Evolutionary conservation across 192 early-diverging fungal genomes (phyloP).

Genomic region (Pilaira anomala): DNA sequence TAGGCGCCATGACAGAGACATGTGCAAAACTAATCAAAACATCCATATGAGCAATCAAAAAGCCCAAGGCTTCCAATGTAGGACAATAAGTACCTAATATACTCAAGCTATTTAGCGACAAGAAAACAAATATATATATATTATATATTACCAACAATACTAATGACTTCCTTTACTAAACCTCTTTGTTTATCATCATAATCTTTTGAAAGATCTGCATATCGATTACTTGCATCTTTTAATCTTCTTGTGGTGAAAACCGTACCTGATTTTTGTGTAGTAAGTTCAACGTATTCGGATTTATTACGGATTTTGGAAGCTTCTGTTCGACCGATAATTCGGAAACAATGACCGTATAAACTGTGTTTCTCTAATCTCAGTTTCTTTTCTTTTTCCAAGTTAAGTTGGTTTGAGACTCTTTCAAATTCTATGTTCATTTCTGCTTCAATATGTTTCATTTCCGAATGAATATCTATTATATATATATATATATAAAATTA

Average conservation of each 20-base stretch:
- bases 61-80: conserved; percentile 75
- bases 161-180: conserved; percentile 86
- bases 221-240: conserved; percentile 58
- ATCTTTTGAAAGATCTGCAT: conserved; percentile 51
- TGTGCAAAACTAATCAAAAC: conserved; percentile 89
- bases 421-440: conserved; percentile 61
- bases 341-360: conserved; percentile 81
- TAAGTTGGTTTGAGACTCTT: conserved; percentile 51
- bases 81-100: conserved; percentile 72
- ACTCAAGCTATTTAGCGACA: not conserved
- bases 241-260: conserved; percentile 80
- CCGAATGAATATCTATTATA: conserved; percentile 36
- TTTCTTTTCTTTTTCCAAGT: conserved; percentile 79
- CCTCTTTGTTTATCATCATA: conserved; percentile 71
- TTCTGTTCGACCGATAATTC: conserved; percentile 68
- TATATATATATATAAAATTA: not conserved
- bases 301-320: conserved; percentile 67
- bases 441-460: conserved; percentile 52
- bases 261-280: conserved; percentile 86
- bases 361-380: conserved; percentile 86
- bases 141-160: conserved; percentile 58
- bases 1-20: conserved; percentile 77
- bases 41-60: conserved; percentile 78
- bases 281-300: conserved; percentile 74
- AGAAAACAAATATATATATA: not conserved